Conservation (phyloP, 371 early-diverging fungal genomes). For the Mortierella sp. region DNA sequence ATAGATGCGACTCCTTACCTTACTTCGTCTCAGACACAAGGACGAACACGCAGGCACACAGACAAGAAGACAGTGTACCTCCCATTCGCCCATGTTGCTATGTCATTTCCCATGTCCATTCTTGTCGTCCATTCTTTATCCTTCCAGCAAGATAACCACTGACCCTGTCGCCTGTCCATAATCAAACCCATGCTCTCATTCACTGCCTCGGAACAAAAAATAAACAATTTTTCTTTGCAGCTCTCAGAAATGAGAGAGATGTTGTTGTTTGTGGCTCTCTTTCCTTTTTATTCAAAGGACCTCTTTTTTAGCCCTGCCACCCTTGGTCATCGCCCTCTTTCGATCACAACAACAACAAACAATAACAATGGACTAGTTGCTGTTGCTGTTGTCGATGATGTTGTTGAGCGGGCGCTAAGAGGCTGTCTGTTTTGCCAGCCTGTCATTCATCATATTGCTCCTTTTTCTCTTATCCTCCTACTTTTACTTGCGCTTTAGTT, state of each 20-base stretch:
- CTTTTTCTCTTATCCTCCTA: too few species aligned
- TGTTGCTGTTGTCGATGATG: background rate
- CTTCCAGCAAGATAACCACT: background rate
- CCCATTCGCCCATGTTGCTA: background rate
- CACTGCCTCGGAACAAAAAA: background rate
- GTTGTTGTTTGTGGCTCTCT: background rate
- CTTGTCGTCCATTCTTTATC: too few species aligned
- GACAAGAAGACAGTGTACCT: background rate
- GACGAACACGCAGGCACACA: background rate
- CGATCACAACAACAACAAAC: background rate
- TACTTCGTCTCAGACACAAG: background rate
- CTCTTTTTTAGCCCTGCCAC: background rate
- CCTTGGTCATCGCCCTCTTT: background rate
- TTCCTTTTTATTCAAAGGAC: background rate
- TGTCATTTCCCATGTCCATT: background rate
- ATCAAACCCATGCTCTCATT: background rate
- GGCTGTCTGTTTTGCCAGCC: too few species aligned
- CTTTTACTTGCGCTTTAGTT: too few species aligned
- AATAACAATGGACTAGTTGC: background rate
- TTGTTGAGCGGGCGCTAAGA: background rate
- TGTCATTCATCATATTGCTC: too few species aligned
- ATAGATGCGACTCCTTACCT: background rate
- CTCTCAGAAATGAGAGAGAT: background rate
- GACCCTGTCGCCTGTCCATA: background rate
- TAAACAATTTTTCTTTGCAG: background rate